phyloP scores from a whole-genome alignment of 305 asterid species.

The Rubia peregrina region DNA sequence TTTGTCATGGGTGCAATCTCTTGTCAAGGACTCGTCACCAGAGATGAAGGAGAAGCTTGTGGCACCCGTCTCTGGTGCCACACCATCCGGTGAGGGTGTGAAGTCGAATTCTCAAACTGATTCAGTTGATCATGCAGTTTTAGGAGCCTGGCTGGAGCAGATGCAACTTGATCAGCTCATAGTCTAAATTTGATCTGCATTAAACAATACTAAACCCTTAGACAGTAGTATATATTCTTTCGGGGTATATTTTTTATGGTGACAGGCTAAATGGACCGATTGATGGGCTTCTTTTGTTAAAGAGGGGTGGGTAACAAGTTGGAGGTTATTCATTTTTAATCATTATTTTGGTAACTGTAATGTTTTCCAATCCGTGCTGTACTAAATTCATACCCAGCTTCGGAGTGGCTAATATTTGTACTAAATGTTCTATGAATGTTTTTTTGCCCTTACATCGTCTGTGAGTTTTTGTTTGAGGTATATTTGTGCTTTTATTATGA shows the following conservation, averaged over 20 bases:
- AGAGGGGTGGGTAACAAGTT: conserved; percentile 2
- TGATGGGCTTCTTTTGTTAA: neutral
- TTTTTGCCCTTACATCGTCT: neutral
- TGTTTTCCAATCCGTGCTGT: conserved; percentile 9
- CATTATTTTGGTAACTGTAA: conserved; percentile 10
- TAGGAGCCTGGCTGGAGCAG: conserved; percentile 61
- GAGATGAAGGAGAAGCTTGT: conserved; percentile 55
- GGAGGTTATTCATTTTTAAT: conserved; percentile 15
- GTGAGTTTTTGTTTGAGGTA: too few species aligned
- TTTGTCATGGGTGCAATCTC: conserved; percentile 45
- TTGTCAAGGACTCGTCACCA: conserved; percentile 61
- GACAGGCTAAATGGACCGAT: neutral
- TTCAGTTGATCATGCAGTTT: conserved; percentile 26
- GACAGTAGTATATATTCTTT: conserved; percentile 20
- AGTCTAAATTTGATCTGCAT: conserved; percentile 21
- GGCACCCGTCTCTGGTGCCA: conserved; percentile 39
- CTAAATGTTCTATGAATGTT: neutral
- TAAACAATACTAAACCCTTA: conserved; percentile 9
- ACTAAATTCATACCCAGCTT: neutral
- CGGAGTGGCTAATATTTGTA: conserved; percentile 7
- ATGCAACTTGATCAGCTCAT: conserved; percentile 39
- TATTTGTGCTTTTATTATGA: too few species aligned
- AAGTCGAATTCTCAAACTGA: conserved; percentile 22
- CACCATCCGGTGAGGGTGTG: conserved; percentile 24
- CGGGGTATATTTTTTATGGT: conserved; percentile 10